phyloP scores from a whole-genome alignment of 225 moss, liverwort and hornwort species.

The Pleurozium schreberi region DNA sequence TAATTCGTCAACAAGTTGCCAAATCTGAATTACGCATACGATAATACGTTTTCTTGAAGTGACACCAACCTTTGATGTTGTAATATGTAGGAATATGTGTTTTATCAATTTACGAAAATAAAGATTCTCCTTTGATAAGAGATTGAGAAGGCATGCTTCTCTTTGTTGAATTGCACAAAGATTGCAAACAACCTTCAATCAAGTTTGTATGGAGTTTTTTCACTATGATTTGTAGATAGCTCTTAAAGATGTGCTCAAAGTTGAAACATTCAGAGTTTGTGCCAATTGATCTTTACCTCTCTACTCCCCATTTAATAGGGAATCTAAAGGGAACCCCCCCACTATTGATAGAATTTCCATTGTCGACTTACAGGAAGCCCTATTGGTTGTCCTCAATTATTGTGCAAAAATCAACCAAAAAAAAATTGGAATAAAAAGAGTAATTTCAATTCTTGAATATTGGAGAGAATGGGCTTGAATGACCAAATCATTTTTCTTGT shows the following conservation, averaged over 20 bases:
- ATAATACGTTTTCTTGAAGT: background rate
- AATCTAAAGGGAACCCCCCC: background rate
- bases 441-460: background rate
- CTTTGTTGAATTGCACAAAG: background rate
- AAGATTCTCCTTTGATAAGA: background rate
- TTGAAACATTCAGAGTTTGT: background rate
- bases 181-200: background rate
- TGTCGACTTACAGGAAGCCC: background rate
- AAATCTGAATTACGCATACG: too few relatives aligned
- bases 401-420: background rate
- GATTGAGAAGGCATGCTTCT: background rate
- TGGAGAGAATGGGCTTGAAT: too few relatives aligned
- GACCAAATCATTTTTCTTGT: background rate
- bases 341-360: background rate
- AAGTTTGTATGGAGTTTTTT: background rate
- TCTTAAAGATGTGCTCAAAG: background rate
- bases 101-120: background rate
- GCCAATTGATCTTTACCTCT: background rate
- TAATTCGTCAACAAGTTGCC: too few relatives aligned
- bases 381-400: background rate
- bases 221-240: background rate
- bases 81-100: background rate
- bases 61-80: background rate
- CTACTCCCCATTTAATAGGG: background rate
- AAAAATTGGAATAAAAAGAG: background rate